phyloP scores from a whole-genome alignment of 139 green algal species.

The Prasinococcaceae sp. region DNA sequence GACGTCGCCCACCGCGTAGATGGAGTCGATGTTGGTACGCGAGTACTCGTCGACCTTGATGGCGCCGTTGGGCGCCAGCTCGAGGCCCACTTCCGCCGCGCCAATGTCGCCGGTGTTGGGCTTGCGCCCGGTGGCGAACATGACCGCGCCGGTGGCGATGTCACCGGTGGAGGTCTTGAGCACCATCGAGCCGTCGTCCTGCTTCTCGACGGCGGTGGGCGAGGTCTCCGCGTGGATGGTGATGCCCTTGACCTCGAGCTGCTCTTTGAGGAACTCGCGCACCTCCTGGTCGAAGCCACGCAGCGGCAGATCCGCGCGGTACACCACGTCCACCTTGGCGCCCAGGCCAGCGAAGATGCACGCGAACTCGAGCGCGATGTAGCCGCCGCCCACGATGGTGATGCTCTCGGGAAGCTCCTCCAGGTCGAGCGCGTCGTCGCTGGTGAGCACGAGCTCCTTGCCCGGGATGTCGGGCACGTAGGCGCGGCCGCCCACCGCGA shows the following conservation, averaged over 20 bases:
- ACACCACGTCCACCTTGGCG: conserved; percentile 64
- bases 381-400: conserved; percentile 75
- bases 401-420: conserved; percentile 50
- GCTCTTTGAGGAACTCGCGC: conserved; percentile 26
- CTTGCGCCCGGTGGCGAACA: conserved; percentile 70
- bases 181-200: conserved; percentile 3
- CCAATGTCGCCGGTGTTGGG: conserved; percentile 50
- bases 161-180: conserved; percentile 22
- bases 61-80: conserved; percentile 32
- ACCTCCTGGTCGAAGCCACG: conserved; percentile 39
- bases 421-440: conserved; percentile 81
- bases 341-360: conserved; percentile 86
- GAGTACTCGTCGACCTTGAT: conserved; percentile 78
- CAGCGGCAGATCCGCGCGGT: conserved; percentile 46
- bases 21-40: conserved; percentile 57
- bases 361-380: conserved; percentile 94
- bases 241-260: conserved; percentile 24
- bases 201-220: conserved; percentile 26
- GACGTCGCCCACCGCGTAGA: conserved; percentile 90
- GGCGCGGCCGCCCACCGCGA: conserved; percentile 70
- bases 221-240: conserved; percentile 6
- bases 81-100: conserved; percentile 31
- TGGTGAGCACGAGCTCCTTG: conserved; percentile 73
- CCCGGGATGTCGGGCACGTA: conserved; percentile 66
- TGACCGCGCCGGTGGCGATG: conserved; percentile 47